Base-by-base conservation (phyloP, 2,329 filamentous ascomycete species). In the Pseudocercospora pini-densiflorae region DNA sequence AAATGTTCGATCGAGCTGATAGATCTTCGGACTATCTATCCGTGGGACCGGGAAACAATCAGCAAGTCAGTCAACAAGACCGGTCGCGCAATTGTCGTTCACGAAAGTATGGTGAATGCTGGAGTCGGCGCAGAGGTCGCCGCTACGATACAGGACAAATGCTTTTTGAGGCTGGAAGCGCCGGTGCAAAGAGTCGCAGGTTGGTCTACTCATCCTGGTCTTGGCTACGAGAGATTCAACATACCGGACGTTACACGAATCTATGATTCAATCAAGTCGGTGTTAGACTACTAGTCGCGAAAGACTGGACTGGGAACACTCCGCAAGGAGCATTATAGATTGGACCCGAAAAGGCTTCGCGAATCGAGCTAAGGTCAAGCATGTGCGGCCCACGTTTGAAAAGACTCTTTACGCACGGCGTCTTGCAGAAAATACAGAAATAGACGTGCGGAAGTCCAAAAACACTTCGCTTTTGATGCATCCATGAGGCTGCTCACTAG, bases 81-180 rank as follows among this genome's bases (percentile, higher is more conserved):
- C 0, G 93, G 94, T 0, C 82, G 92, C 66, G 93, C 91, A 45
- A 86, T 97, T 62, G 90, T 97, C 1, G 94, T 97, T 6, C 94
- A 97, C 76, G 94, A 97, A 80, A 90, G 92, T 64, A 96, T 95
- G 91, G 86, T 94, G 70, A 97, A 97, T 74, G 91, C 91, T 6
- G 94, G 94, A 14, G 87, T 97, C 16, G 94, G 94, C 1, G 93
- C 94, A 5, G 93, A 97, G 76, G 90, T 97, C 0, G 92, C 94
- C 1, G 92, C 93, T 0, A 91, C 91, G 1, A 92, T 97, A 60
- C 93, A 97, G 77, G 92, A 95, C 72, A 89, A 91, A 63, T 94
- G 93, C 0, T 97, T 97, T 77, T 77, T 95, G 69, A 85, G 90
- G 3, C 81, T 97, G 29, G 93, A 97, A 75, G 93, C 94, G 5